Evolutionary conservation across 164 flowering plant species (phyloP).

Genomic region (Tetrastigma voinierianum): DNA sequence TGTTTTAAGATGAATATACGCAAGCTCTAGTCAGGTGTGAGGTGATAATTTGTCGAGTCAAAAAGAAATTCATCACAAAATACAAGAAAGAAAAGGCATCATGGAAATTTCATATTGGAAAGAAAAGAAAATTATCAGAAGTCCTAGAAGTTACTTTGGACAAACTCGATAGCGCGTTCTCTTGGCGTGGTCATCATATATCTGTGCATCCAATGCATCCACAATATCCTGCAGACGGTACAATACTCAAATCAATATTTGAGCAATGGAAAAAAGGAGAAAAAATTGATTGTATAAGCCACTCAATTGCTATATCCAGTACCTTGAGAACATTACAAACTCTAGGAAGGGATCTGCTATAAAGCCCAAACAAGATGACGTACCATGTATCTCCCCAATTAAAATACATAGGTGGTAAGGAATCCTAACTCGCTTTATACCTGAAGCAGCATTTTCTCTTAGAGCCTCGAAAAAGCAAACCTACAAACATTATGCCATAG

Average conservation of each 20-base stretch:
- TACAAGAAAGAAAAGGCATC: too few species aligned
- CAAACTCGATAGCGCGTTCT: constrained; percentile 67
- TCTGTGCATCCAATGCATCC: constrained; percentile 78
- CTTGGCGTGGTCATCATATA: constrained; percentile 76
- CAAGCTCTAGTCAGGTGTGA: too few species aligned
- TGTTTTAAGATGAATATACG: too few species aligned
- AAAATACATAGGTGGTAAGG: constrained; percentile 86
- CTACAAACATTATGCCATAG: too few species aligned
- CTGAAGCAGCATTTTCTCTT: constrained; percentile 75
- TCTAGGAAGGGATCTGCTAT: constrained; percentile 92
- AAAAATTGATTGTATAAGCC: not conserved
- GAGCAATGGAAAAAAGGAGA: not conserved
- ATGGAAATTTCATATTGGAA: too few species aligned
- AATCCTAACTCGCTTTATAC: constrained; percentile 46
- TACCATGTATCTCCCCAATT: constrained; percentile 94
- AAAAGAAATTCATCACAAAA: too few species aligned
- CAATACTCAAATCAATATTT: not conserved
- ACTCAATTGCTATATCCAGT: not conserved
- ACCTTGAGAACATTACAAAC: constrained; percentile 98
- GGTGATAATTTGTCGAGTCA: too few species aligned
- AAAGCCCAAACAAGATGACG: constrained; percentile 87
- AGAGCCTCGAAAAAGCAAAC: constrained; percentile 77
- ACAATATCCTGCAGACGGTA: constrained; percentile 72
- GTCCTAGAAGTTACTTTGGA: constrained; percentile 48
- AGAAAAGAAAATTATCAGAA: too few species aligned